Conservation (phyloP, 129 eudicot genomes). For the Helianthus tuberosus region DNA sequence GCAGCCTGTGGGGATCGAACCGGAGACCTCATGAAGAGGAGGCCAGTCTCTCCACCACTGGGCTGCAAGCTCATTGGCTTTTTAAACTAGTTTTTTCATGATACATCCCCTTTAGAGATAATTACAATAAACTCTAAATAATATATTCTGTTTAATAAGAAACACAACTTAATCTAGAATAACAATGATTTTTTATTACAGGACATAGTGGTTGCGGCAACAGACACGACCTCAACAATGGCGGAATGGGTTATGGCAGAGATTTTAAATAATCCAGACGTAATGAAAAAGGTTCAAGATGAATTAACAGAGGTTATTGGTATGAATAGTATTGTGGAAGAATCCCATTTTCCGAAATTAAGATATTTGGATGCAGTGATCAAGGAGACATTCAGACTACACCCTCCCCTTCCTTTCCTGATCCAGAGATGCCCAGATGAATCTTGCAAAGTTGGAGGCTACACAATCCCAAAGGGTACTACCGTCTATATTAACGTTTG, state of each 20-base stretch:
- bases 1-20: too few species aligned
- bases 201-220: slow-evolving; percentile 21
- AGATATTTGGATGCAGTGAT: slow-evolving; percentile 34
- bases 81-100: too few species aligned
- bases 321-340: slow-evolving; percentile 25
- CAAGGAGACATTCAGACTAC: slow-evolving; percentile 44
- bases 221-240: slow-evolving; percentile 34
- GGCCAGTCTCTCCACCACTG: too few species aligned
- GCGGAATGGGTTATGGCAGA: slow-evolving; percentile 46
- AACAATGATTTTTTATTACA: too few species aligned
- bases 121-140: too few species aligned
- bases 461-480: slow-evolving; percentile 46
- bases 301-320: slow-evolving; percentile 43
- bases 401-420: slow-evolving; percentile 36
- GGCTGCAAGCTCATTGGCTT: too few species aligned
- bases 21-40: too few species aligned
- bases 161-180: too few species aligned
- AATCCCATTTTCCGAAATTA: slow-evolving; percentile 19
- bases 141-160: too few species aligned
- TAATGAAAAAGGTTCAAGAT: slow-evolving; percentile 12
- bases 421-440: too few species aligned
- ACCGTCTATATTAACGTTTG: slow-evolving; percentile 31
- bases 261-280: slow-evolving; percentile 20
- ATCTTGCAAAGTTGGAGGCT: slow-evolving; percentile 24
- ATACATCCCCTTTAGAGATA: too few species aligned